A percentile compares a stretch with the other conserved stretches of the same genome.
These are phyloP conservation scores for Stylonectria norvegica DNA, from an alignment of 2,329 filamentous ascomycete species.

Conservation along the genomic window DNA sequence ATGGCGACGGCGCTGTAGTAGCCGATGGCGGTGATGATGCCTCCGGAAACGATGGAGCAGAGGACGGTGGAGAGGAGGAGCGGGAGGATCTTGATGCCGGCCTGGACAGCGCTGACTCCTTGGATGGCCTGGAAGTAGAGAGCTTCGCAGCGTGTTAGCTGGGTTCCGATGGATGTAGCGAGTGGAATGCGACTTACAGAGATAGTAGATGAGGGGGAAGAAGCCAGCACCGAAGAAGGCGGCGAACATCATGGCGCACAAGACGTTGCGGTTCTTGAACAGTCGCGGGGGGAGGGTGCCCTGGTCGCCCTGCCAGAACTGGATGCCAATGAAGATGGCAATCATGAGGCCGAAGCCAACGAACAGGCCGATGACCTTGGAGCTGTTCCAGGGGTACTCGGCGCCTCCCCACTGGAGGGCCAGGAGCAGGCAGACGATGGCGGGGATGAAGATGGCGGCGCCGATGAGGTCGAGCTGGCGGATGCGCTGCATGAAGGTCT, in stretches of 20 bases:
- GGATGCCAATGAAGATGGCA: constrained; percentile 45
- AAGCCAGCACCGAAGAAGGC: constrained; percentile 50
- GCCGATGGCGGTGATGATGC: constrained; percentile 40
- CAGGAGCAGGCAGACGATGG: constrained; percentile 51
- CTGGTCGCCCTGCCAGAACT: constrained; percentile 40
- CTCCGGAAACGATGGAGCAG: constrained; percentile 43
- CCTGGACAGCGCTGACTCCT: constrained; percentile 49
- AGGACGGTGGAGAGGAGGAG: constrained; percentile 50
- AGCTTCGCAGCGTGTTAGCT: constrained; percentile 30
- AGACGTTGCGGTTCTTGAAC: constrained; percentile 41
- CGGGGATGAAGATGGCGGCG: constrained; percentile 48
- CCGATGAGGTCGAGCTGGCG: constrained; percentile 49
- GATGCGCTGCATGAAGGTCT: constrained; percentile 37
- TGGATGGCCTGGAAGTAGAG: constrained; percentile 54
- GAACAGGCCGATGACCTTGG: constrained; percentile 49
- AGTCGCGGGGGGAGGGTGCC: constrained; percentile 48
- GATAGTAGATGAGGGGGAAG: constrained; percentile 52
- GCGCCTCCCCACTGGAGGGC: constrained; percentile 57
- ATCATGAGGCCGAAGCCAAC: constrained; percentile 46
- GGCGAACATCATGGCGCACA: constrained; percentile 42
- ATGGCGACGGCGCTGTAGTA: constrained; percentile 42
- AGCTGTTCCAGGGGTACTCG: constrained; percentile 48
- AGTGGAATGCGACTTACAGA: constrained; percentile 36
- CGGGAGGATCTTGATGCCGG: constrained; percentile 54
- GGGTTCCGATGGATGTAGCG: background rate